Evolutionary conservation across 352 stramenopile genomes (phyloP), one percentile per base, ranked within the genome.

Genomic region (Pythium myriotylum): DNA sequence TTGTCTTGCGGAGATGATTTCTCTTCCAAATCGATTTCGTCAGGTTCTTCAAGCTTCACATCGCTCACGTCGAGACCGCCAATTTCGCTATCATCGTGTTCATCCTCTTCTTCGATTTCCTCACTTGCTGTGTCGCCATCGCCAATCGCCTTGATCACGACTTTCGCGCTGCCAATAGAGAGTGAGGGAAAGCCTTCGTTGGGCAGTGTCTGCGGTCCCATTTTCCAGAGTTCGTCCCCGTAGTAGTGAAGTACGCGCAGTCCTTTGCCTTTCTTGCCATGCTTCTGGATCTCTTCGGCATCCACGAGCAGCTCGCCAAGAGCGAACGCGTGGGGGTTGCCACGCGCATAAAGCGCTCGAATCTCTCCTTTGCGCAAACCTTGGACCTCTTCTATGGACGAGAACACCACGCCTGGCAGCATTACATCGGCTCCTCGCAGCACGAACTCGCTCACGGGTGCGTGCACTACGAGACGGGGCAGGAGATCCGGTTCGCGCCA

Each of bases 371-470:
- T 91, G 32, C 67, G 70, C 10, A 95, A 73, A 24, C 68, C 47
- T 43, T 74, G 57, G 7, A 89, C 35, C 40, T 92, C 70, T 17
- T 92, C 79, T 10, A 49, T 27, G 2, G 68, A 81, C 39, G 76
- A 49, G 43, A 91, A 86, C 7, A 95, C 76, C 2, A 95, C 84
- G 4, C 86, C 86, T 0, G 86, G 86, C 35, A 93, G 68, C 86
- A 95, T 95, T 47, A 93, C 82, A 47, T 94, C 86, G 0, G 86
- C 86, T 8, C 86, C 86, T 32, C 84, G 77, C 23, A 95, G 62
- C 35, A 94, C 76, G 27, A 89, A 95, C 46, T 89, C 70, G 48
- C 86, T 95, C 67, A 92, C 86, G 3, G 84, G 83, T 12, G 83
- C 82, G 53, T 95, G 83, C 33, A 95, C 84, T 27, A 74, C 55